phyloP scores from a whole-genome alignment of 2,329 filamentous ascomycete species.

The Sporothrix dimorphospora region DNA sequence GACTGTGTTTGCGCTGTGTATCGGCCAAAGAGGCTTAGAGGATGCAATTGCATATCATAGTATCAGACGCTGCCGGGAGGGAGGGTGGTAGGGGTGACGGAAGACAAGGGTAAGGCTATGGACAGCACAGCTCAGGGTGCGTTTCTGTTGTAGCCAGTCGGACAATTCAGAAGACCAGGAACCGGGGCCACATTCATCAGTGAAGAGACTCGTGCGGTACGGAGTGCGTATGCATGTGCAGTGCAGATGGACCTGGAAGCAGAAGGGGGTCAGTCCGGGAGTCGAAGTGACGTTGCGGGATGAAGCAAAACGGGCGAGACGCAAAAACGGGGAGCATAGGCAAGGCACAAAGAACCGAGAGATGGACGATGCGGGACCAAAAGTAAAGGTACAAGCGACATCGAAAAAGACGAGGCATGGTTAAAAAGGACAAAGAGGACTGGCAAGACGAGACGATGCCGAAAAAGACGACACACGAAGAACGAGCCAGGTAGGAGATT shows the following conservation, averaged over 20 bases:
- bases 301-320: conserved; percentile 19
- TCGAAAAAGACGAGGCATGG: background rate
- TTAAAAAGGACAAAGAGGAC: background rate
- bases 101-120: conserved; percentile 21
- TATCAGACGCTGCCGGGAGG: conserved; percentile 18
- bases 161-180: conserved; percentile 27
- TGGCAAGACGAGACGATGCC: conserved; percentile 10
- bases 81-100: conserved; percentile 25
- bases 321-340: conserved; percentile 2
- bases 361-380: background rate
- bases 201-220: conserved; percentile 6
- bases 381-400: background rate
- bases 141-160: conserved; percentile 28
- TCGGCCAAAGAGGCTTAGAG: conserved; percentile 22
- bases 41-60: conserved; percentile 24
- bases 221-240: conserved; percentile 13
- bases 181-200: conserved; percentile 16
- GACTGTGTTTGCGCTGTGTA: conserved; percentile 4
- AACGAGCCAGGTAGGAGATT: background rate
- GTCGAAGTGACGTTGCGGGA: conserved; percentile 5
- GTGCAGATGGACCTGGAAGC: conserved; percentile 1
- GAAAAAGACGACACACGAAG: background rate
- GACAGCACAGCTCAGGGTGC: conserved; percentile 1
- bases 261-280: conserved; percentile 12
- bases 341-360: background rate